phyloP scores from a whole-genome alignment of 108 stramenopile species.

The Cyclostephanos invisitatus region DNA sequence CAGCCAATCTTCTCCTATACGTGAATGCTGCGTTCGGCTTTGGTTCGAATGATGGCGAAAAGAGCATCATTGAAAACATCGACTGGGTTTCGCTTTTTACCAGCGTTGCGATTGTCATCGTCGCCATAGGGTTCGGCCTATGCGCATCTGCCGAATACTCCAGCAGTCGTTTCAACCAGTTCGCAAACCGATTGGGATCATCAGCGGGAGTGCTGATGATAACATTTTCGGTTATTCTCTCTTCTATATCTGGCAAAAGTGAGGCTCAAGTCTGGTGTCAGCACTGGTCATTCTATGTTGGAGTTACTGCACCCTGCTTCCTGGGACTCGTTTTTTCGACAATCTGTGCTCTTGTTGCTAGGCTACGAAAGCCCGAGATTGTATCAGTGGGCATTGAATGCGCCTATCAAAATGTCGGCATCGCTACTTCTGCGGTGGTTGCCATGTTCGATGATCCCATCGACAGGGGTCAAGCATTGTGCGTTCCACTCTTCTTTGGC shows the following conservation, averaged over 20 bases:
- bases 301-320: slow-evolving; percentile 64
- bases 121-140: slow-evolving; percentile 73
- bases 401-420: slow-evolving; percentile 89
- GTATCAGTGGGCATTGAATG: slow-evolving; percentile 83
- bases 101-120: slow-evolving; percentile 71
- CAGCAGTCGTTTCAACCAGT: slow-evolving; percentile 58
- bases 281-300: slow-evolving; percentile 71
- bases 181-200: slow-evolving; percentile 61
- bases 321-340: slow-evolving; percentile 70
- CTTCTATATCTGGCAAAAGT: slow-evolving; percentile 57
- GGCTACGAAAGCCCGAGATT: slow-evolving; percentile 68
- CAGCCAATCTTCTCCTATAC: slow-evolving; percentile 80
- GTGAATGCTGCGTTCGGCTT: slow-evolving; percentile 66
- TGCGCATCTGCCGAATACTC: slow-evolving; percentile 52
- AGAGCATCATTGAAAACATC: slow-evolving; percentile 50
- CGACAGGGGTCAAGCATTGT: slow-evolving; percentile 67
- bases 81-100: slow-evolving; percentile 76
- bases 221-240: slow-evolving; percentile 67
- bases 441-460: slow-evolving; percentile 75
- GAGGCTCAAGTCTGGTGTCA: slow-evolving; percentile 73
- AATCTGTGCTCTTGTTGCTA: slow-evolving; percentile 38
- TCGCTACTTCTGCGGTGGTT: slow-evolving; percentile 73
- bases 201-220: slow-evolving; percentile 66
- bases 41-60: slow-evolving; percentile 27
- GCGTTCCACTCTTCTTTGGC: slow-evolving; percentile 84